Evolutionary conservation across 148 eudicot species (phyloP).

Genomic region (Rhododendron ferrugineum): DNA sequence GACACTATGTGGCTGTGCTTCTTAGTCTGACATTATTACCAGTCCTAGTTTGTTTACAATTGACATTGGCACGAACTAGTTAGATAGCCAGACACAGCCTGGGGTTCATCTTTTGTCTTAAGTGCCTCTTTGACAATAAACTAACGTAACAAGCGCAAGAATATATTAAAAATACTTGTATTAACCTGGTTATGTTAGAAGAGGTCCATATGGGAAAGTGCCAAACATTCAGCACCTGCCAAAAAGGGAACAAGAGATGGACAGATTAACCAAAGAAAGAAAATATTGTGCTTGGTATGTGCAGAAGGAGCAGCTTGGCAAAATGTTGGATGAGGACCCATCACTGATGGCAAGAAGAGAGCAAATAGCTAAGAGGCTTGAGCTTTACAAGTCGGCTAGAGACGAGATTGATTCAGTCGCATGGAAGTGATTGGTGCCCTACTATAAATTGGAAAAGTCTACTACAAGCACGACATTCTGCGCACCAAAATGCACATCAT

Average conservation of each 20-base stretch:
- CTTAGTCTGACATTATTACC: neutral
- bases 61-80: neutral
- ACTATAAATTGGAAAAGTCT: neutral
- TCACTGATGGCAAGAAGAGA: constrained; percentile 83
- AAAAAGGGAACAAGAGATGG: neutral
- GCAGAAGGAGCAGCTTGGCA: constrained; percentile 98
- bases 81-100: neutral
- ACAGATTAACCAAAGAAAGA: neutral
- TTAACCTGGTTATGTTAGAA: constrained; percentile 2
- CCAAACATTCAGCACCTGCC: neutral
- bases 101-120: neutral
- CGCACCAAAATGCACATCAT: neutral
- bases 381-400: constrained; percentile 89
- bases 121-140: neutral
- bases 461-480: neutral
- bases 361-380: constrained; percentile 73
- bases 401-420: constrained; percentile 96
- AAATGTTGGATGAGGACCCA: constrained; percentile 94
- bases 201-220: neutral
- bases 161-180: neutral
- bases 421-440: constrained; percentile 53
- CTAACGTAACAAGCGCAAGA: neutral
- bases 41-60: neutral
- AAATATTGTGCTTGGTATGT: neutral
- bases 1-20: neutral